Base-by-base conservation (phyloP, 352 stramenopile species). In the Achlya hypogyna region DNA sequence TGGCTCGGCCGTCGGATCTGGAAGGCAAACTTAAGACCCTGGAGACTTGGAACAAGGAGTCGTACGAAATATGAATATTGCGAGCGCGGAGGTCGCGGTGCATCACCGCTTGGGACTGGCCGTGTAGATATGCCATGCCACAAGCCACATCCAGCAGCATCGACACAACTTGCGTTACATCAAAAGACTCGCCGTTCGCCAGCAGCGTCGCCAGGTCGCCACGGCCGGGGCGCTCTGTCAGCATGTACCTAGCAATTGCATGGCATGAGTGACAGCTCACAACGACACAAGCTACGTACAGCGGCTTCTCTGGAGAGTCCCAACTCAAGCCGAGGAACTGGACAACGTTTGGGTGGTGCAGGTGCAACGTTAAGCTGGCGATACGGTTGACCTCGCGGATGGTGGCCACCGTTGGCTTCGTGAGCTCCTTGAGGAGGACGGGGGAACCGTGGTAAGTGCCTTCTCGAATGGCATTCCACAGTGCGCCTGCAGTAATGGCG, bases 291-390 rank as follows among this genome's bases (percentile, higher is more conserved):
- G n/a, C n/a, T n/a, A n/a, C n/a, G n/a, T n/a, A n/a, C n/a, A n/a
- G n/a, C n/a, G n/a, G n/a, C 25, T 56, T 56, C 31, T 89, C 87
- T 18, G 38, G 38, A 18, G 14, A n/a, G 8, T 95, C 81, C 84
- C 84, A 95, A 54, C 81, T 93, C 35, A 84, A 84, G 35, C 86
- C 86, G 31, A 95, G 92, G 51, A 95, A 91, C 68, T 95, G 86
- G 12, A 93, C 84, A 54, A 95, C 89, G 59, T 95, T 95, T 32
- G 86, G 86, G 63, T 95, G 86, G 5, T 84, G 77, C 56, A 95
- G 16, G 31, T 56, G 12, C 25, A 56, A 27, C 10, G 31, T 16
- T 16, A 56, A 35, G 25, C 49, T 12, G 10, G 25, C 31, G 25
- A 3, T 10, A 20, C 49, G 49, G 38, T 45, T n/a, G 38, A 45